Evolutionary conservation across 2,329 filamentous ascomycete species (phyloP).

Genomic region (Geosmithia flava): DNA sequence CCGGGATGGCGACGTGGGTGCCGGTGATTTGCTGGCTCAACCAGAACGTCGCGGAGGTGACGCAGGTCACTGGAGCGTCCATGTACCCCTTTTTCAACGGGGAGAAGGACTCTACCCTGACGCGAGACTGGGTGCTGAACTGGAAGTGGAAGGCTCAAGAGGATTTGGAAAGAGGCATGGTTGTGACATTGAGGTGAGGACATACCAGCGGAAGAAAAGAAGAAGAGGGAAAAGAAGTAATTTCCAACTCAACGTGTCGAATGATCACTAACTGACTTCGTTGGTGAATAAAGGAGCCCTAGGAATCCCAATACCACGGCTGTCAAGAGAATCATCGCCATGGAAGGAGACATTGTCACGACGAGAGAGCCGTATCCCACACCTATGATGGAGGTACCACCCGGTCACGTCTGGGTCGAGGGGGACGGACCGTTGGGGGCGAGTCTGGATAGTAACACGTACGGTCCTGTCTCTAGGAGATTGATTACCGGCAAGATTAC

Average conservation of each 20-base stretch:
- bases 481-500: conserved; percentile 66
- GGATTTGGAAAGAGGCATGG: conserved; percentile 55
- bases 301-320: conserved; percentile 53
- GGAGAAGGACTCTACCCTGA: conserved; percentile 43
- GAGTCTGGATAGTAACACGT: conserved; percentile 77
- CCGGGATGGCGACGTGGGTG: conserved; percentile 47
- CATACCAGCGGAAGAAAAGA: no score
- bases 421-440: conserved; percentile 66
- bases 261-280: no score
- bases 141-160: conserved; percentile 46
- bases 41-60: conserved; percentile 45
- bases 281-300: conserved; percentile 57
- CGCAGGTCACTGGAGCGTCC: conserved; percentile 46
- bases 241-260: no score
- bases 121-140: conserved; percentile 43
- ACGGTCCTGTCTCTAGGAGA: conserved; percentile 68
- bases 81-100: conserved; percentile 73
- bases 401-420: conserved; percentile 88
- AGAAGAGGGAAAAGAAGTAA: no score
- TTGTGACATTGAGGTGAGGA: conserved; percentile 58
- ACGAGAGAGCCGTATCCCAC: conserved; percentile 50
- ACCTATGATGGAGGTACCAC: conserved; percentile 52
- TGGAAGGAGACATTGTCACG: conserved; percentile 67
- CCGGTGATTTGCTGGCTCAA: conserved; percentile 51
- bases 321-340: conserved; percentile 72